A percentile compares a stretch with the other conserved stretches of the same genome.
These are phyloP conservation scores for Malus sylvestris DNA, from an alignment of 306 rosid species.

Conservation along the genomic window DNA sequence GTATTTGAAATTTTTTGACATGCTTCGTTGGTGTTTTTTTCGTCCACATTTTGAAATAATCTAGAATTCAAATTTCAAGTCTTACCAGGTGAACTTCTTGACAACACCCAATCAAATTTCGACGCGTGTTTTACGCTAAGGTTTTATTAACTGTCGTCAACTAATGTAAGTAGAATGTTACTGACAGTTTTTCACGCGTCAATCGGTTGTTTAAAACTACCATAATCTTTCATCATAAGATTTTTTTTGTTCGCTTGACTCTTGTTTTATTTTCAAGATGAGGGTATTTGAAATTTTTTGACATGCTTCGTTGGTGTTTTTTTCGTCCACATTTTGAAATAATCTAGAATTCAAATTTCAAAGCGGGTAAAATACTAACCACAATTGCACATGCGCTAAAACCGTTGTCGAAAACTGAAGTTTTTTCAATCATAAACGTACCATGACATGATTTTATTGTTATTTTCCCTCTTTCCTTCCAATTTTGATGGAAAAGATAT, in stretches of 20 bases:
- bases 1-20: too few species aligned
- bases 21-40: background rate
- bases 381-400: background rate
- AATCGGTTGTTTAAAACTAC: background rate
- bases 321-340: background rate
- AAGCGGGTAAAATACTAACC: background rate
- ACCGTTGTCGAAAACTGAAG: background rate
- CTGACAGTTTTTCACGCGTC: too few species aligned
- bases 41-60: background rate
- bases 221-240: too few species aligned
- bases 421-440: background rate
- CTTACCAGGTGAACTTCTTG: background rate
- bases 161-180: too few species aligned
- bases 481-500: background rate
- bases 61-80: background rate
- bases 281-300: too few species aligned
- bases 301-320: background rate
- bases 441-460: background rate
- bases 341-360: background rate
- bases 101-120: background rate
- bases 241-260: background rate
- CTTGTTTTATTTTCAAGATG: background rate
- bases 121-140: background rate
- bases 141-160: background rate
- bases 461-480: background rate